These are phyloP conservation scores for Ceratocystis cubensis DNA, from an alignment of 2,329 filamentous ascomycete species.

Conservation along the genomic window DNA sequence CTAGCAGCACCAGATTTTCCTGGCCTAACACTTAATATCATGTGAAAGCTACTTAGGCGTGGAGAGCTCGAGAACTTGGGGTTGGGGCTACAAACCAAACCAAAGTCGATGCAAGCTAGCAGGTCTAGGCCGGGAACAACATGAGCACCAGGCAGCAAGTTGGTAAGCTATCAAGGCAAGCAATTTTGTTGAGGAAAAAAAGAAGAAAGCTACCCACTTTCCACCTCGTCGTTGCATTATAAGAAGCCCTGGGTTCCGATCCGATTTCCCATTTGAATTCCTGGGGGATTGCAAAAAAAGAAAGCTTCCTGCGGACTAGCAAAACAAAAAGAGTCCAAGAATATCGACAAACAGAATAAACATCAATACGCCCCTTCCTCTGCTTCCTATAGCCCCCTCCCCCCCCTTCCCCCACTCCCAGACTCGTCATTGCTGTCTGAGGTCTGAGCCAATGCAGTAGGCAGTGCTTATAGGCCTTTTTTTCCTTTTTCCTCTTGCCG, in stretches of 20 bases:
- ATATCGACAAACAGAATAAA: constrained; percentile 6
- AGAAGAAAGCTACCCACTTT: neutral
- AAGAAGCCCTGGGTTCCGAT: neutral
- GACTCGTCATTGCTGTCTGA: constrained; percentile 7
- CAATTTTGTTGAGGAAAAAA: neutral
- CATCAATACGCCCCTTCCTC: neutral
- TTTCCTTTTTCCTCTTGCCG: neutral
- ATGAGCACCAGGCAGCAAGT: neutral
- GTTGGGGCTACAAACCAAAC: neutral
- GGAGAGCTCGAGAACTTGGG: neutral
- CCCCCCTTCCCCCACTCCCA: neutral
- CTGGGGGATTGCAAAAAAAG: neutral
- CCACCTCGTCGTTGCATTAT: neutral
- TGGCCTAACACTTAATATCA: neutral
- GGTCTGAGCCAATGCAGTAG: neutral
- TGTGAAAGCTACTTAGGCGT: neutral
- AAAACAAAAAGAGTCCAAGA: neutral
- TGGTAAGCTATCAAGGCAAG: neutral
- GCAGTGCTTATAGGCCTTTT: neutral
- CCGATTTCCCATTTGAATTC: neutral
- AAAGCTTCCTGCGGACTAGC: neutral
- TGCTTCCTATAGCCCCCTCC: neutral
- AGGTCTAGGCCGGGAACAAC: neutral
- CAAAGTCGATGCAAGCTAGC: neutral
- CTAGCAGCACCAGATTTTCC: neutral